These are phyloP conservation scores for Nicotiana sylvestris DNA, from an alignment of 257 asterid genomes.

Conservation along the genomic window DNA sequence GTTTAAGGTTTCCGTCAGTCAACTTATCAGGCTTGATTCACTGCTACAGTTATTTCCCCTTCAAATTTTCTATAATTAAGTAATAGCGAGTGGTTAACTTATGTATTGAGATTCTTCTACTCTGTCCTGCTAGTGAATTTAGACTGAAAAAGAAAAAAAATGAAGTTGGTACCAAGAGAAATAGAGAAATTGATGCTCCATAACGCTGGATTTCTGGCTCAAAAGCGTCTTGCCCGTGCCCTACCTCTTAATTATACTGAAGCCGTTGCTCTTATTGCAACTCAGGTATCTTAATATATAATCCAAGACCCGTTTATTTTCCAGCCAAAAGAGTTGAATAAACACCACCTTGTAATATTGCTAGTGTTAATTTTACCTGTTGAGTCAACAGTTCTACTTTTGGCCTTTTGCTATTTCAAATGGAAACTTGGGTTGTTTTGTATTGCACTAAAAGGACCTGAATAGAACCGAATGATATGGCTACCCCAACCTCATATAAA, in stretches of 20 bases:
- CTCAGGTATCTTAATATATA: slow-evolving; percentile 38
- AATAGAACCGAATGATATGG: not conserved
- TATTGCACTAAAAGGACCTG: not conserved
- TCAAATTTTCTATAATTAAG: no score
- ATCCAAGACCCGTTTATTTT: not conserved
- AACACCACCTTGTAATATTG: no score
- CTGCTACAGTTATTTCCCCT: no score
- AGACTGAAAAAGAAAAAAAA: slow-evolving; percentile 16
- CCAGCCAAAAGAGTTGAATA: no score
- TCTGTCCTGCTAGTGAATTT: not conserved
- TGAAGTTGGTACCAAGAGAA: slow-evolving; percentile 89
- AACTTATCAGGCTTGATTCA: no score
- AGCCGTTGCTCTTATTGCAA: slow-evolving; percentile 78
- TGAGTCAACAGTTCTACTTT: not conserved
- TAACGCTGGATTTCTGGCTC: slow-evolving; percentile 80
- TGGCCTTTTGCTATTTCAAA: not conserved
- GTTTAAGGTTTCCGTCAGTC: no score
- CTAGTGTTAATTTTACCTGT: no score
- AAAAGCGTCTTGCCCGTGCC: slow-evolving; percentile 95
- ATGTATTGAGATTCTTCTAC: not conserved
- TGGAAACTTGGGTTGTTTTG: not conserved
- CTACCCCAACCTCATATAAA: not conserved
- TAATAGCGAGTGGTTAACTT: not conserved
- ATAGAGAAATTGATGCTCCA: slow-evolving; percentile 89
- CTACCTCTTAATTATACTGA: slow-evolving; percentile 76